Evolutionary conservation across 306 rosid species (phyloP), one percentile per base, ranked within the genome.

Genomic region (Ormosia emarginata): DNA sequence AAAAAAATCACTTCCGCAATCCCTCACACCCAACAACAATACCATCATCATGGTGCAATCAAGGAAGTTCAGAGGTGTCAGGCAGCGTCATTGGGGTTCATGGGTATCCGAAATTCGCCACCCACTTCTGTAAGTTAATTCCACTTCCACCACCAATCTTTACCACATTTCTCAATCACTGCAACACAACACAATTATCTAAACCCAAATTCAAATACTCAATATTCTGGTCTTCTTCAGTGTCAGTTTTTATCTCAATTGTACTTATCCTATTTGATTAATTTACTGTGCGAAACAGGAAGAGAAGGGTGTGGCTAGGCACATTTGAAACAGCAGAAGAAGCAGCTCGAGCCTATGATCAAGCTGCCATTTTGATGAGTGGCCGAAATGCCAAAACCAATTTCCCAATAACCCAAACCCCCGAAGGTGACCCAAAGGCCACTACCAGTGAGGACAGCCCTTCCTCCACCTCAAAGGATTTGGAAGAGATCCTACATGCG

Each of bases 51-150:
- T 96, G 99, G 99, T 94, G 44, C 92, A 92, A 34, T 89, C 99
- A 77, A 94, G 71, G 90, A 96, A 96, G 90, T 96, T 92, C 88
- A 94, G 99, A 88, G 99, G 99, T 37, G 99, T 96, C 88, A 93
- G 99, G 92, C 99, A 96, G 68, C 97, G 99, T 67, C 99, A 96
- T 90, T 96, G 99, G 99, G 99, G 99, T 87, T 96, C 99, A 2
- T 96, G 99, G 99, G 99, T 96, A 75, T 96, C 99, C 52, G 99
- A 96, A 78, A 96, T 96, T 77, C 97, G 99, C 83, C 99, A 96
- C 62, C 99, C 99, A 0, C 86, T 96, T 30, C 88, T 96, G 99
- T 96, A 89, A 69, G 83, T 79, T 75, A 15, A 57, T 46, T 53
- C 3, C 77, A 24, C 30, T 15, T n/a, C 30, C 15, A 37, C 18